Evolutionary conservation across 2,329 filamentous ascomycete species (phyloP).

Genomic region (Bipolaris sorokiniana): DNA sequence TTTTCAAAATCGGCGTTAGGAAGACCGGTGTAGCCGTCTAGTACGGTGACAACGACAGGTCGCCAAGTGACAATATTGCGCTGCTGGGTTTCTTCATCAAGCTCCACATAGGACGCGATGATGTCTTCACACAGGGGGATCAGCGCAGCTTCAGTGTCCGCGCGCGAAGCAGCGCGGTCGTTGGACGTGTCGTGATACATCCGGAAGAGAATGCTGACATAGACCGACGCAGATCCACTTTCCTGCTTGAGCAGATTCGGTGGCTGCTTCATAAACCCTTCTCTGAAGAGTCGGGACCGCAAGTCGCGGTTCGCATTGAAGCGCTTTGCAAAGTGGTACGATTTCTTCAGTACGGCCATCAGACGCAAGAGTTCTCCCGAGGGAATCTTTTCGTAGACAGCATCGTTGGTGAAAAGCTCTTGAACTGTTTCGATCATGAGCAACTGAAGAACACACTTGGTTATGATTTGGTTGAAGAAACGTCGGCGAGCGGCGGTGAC

Average conservation of each 20-base stretch:
- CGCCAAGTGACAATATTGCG: conserved; percentile 97
- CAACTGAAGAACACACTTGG: conserved; percentile 93
- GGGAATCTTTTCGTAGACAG: conserved; percentile 91
- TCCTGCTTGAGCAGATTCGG: conserved; percentile 98
- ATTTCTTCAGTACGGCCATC: conserved; percentile 94
- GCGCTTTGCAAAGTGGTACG: conserved; percentile 92
- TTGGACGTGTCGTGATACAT: conserved; percentile 94
- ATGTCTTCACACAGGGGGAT: conserved; percentile 97
- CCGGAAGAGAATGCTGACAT: conserved; percentile 91
- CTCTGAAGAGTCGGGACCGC: conserved; percentile 90
- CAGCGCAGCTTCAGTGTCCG: conserved; percentile 86
- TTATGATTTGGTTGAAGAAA: conserved; percentile 99
- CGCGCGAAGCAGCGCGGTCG: conserved; percentile 78
- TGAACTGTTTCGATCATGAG: conserved; percentile 99
- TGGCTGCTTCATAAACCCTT: conserved; percentile 99
- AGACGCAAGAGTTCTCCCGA: conserved; percentile 86
- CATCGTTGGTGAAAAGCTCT: conserved; percentile 96
- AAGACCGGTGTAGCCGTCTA: conserved; percentile 90
- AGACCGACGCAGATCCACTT: conserved; percentile 88
- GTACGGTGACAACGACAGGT: conserved; percentile 93
- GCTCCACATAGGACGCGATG: conserved; percentile 78
- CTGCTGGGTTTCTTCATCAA: conserved; percentile 96
- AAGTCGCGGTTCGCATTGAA: conserved; percentile 99
- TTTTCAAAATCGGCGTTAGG: conserved; percentile 78
- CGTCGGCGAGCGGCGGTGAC: conserved; percentile 91